Conservation (phyloP, 495 filamentous ascomycete genomes). For the Penicillium daleae region DNA sequence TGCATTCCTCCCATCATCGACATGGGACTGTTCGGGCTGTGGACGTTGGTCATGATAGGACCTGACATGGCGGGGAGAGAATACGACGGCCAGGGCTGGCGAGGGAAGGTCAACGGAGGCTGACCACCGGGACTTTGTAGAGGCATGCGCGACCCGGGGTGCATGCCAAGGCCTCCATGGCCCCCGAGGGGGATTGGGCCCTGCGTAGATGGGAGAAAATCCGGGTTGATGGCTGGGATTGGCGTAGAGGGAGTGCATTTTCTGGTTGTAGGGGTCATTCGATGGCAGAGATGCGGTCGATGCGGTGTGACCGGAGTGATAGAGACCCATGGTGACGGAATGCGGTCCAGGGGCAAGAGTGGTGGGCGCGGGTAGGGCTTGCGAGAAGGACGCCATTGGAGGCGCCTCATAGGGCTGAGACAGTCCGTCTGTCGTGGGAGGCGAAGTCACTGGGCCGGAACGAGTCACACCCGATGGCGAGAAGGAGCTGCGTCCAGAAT, state of each 20-base stretch:
- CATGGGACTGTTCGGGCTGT: constrained; percentile 71
- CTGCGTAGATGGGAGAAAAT: constrained; percentile 58
- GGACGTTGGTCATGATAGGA: constrained; percentile 77
- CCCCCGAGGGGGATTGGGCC: constrained; percentile 62
- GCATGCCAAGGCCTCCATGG: constrained; percentile 62
- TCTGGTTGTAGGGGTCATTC: constrained; percentile 63
- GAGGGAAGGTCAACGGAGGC: constrained; percentile 48
- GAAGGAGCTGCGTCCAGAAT: constrained; percentile 54
- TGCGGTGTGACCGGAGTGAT: constrained; percentile 56
- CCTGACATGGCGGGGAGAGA: constrained; percentile 63
- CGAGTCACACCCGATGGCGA: constrained; percentile 57
- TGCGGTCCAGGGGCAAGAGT: constrained; percentile 31
- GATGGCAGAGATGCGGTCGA: constrained; percentile 63
- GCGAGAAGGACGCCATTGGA: constrained; percentile 59
- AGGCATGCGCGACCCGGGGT: constrained; percentile 60
- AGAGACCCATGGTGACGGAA: constrained; percentile 27
- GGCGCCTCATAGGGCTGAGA: constrained; percentile 65
- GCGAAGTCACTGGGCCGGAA: constrained; percentile 52
- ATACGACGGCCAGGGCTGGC: constrained; percentile 60
- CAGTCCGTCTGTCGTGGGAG: constrained; percentile 49
- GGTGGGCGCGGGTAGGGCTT: constrained; percentile 52
- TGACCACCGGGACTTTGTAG: constrained; percentile 53
- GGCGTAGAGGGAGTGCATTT: constrained; percentile 61
- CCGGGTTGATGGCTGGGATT: constrained; percentile 57
- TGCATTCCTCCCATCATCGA: constrained; percentile 68